These are phyloP conservation scores for Pichia sp. DNA, from an alignment of 1,139 yeast species.

Conservation along the genomic window DNA sequence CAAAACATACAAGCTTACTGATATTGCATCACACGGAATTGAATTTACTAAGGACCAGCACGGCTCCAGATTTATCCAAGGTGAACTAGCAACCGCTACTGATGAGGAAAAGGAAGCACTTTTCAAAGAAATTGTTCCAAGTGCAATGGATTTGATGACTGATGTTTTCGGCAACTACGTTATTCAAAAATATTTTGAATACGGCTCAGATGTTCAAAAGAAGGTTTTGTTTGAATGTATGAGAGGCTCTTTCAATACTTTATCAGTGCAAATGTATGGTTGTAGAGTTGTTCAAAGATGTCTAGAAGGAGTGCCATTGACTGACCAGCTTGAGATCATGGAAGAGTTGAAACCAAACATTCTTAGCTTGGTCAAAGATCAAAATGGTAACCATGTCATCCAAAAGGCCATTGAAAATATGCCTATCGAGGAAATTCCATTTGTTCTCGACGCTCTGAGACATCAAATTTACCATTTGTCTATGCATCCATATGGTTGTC, in stretches of 20 bases:
- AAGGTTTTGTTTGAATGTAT: slow-evolving; percentile 64
- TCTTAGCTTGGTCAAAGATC: slow-evolving; percentile 82
- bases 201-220: slow-evolving; percentile 67
- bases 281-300: slow-evolving; percentile 97
- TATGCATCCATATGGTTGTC: slow-evolving; percentile 95
- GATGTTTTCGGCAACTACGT: slow-evolving; percentile 98
- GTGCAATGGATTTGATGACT: slow-evolving; percentile 76
- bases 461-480: slow-evolving; percentile 83
- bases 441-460: slow-evolving; percentile 65
- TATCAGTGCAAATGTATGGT: slow-evolving; percentile 94
- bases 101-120: slow-evolving; percentile 70
- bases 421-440: slow-evolving; percentile 64
- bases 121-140: slow-evolving; percentile 75
- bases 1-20: slow-evolving; percentile 57
- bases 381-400: slow-evolving; percentile 96
- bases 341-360: slow-evolving; percentile 68
- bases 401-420: slow-evolving; percentile 90
- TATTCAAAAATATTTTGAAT: slow-evolving; percentile 88
- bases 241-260: slow-evolving; percentile 66
- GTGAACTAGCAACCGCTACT: slow-evolving; percentile 60
- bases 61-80: slow-evolving; percentile 94
- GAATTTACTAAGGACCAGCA: slow-evolving; percentile 96
- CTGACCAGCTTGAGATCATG: slow-evolving; percentile 63
- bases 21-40: slow-evolving; percentile 79
- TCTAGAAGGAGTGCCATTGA: slow-evolving; percentile 63